Percentiles rank a stretch among this genome's conserved stretches.
Evolutionary conservation across 2,329 filamentous ascomycete species (phyloP).

Genomic region (Cytospora schulzeri): DNA sequence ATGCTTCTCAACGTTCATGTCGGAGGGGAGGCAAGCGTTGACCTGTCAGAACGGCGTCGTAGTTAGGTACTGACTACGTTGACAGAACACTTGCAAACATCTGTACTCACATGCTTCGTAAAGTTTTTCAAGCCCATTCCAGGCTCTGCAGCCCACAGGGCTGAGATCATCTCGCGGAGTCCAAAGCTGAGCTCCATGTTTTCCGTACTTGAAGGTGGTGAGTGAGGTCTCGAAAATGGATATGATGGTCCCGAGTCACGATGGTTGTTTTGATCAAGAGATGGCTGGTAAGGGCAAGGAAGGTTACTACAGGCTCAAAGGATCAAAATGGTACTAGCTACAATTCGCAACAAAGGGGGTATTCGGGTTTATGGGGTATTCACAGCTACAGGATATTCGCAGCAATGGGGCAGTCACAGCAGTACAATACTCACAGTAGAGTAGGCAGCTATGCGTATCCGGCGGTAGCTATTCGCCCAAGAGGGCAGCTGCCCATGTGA

Average conservation of each 20-base stretch:
- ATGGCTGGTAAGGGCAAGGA: neutral
- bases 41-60: neutral
- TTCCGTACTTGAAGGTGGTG: neutral
- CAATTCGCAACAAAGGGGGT: neutral
- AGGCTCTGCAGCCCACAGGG: constrained; percentile 1
- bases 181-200: constrained; percentile 2
- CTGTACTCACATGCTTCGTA: neutral
- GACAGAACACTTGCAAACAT: neutral
- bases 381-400: neutral
- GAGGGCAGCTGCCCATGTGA: no score
- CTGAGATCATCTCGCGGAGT: neutral
- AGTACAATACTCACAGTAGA: no score
- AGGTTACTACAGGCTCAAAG: neutral
- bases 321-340: neutral
- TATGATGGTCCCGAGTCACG: neutral
- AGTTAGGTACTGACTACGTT: neutral
- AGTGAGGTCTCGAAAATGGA: neutral
- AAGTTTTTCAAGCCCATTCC: neutral
- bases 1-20: neutral
- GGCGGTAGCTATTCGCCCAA: no score
- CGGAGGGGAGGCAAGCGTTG: constrained; percentile 6
- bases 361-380: no score
- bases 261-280: neutral
- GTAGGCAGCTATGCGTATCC: no score
- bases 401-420: neutral